Base-by-base conservation (phyloP, 2,329 filamentous ascomycete species). In the Pochonia chlamydosporia region DNA sequence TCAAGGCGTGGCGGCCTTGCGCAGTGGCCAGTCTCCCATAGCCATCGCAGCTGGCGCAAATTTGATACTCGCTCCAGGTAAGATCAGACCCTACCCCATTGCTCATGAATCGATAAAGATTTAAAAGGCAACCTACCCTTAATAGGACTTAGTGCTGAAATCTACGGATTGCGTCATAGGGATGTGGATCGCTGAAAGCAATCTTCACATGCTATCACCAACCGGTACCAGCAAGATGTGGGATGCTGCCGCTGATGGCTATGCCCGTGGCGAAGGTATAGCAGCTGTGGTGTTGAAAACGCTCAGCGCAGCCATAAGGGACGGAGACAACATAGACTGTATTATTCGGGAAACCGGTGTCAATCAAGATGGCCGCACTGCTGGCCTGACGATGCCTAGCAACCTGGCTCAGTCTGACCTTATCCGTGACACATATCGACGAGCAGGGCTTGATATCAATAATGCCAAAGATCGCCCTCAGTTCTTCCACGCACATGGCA, bases 221-320 rank as follows among this genome's bases (percentile, higher is more conserved):
- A n/a, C n/a, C n/a, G n/a, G n/a, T n/a, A n/a, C n/a, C n/a, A n/a
- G n/a, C n/a, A n/a, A n/a, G 7, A 70, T 68, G 60, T 75, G 66
- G 61, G 69, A 73, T 51, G 60, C 56, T 3, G 57, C 56, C 2
- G 77, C 73, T 0, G 61, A 77, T 52, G 77, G 75, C 2, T 79
- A 78, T 53, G 74, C 65, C 4, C 66, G 76, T 0, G 77, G 75
- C 8, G 78, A 81, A 40, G 77, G 75, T 2, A 56, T 75, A 5
- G 71, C 67, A 0, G 59, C 64, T 0, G 54, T 79, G 0, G 57
- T 78, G 0, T 49, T 81, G 9, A 81, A 80, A 54, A 56, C 54
- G 3, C 59, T 78, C 4, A 62, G 54, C 10, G 52, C 63, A 1
- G 78, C 78, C 0, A 49, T 78, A 5, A 56, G 5, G 14, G 55